Evolutionary conservation across 2,329 filamentous ascomycete genomes (phyloP).

Genomic region (Alternaria arbusti): DNA sequence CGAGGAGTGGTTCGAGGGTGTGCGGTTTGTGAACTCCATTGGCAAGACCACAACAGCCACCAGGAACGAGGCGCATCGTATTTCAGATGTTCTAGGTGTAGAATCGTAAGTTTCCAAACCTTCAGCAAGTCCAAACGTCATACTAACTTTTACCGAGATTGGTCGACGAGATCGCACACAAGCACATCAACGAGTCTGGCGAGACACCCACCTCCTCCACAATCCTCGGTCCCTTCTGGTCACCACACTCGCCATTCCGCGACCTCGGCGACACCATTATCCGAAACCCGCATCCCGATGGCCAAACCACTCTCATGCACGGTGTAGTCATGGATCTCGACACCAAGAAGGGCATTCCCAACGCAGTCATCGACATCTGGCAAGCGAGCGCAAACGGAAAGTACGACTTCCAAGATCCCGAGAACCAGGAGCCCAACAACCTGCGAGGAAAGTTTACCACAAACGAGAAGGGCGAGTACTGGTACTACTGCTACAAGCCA

Average conservation of each 20-base stretch:
- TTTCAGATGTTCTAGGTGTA: constrained; percentile 76
- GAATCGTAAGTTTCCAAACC: constrained; percentile 64
- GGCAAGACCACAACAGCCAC: constrained; percentile 72
- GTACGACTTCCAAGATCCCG: constrained; percentile 78
- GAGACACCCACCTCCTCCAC: constrained; percentile 73
- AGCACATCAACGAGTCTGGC: constrained; percentile 66
- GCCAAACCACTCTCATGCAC: constrained; percentile 71
- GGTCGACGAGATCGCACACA: constrained; percentile 71
- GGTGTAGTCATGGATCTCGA: constrained; percentile 69
- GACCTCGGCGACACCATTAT: constrained; percentile 71
- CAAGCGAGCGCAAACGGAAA: constrained; percentile 77
- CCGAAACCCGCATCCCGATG: constrained; percentile 63
- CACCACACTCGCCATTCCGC: constrained; percentile 75
- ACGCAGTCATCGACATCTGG: constrained; percentile 79
- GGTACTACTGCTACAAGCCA: constrained; percentile 77
- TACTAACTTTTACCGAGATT: constrained; percentile 52
- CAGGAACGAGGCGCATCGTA: constrained; percentile 75
- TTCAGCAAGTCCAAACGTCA: rapidly evolving
- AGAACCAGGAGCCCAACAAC: constrained; percentile 75
- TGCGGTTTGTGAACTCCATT: constrained; percentile 76
- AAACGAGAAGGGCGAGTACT: constrained; percentile 72
- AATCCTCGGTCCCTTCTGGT: constrained; percentile 82
- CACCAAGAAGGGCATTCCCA: constrained; percentile 69
- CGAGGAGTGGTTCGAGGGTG: constrained; percentile 78
- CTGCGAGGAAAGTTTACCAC: constrained; percentile 77